A percentile compares a stretch with the other conserved stretches of the same genome.
Evolutionary conservation across 169 alveolate genomes (phyloP).

Genomic region (Perkinsus olseni): DNA sequence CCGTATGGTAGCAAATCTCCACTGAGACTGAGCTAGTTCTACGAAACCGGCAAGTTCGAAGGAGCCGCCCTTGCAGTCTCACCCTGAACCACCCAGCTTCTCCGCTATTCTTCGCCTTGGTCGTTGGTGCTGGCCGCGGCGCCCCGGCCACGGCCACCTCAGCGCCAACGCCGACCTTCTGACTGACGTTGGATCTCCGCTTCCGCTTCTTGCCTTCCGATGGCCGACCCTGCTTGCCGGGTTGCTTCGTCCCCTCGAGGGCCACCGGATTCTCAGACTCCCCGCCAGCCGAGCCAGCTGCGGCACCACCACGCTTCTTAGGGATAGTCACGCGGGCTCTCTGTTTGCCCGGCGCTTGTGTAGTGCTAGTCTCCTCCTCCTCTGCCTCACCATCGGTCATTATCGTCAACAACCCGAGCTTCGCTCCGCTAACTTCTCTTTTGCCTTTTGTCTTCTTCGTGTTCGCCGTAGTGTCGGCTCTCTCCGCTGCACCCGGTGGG

Average conservation of each 20-base stretch:
- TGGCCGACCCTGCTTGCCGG: not conserved
- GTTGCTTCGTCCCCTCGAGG: too few relatives aligned
- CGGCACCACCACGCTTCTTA: not conserved
- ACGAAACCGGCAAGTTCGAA: too few relatives aligned
- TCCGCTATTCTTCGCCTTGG: not conserved
- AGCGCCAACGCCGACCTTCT: not conserved
- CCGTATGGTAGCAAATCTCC: too few relatives aligned
- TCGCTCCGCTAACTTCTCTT: not conserved
- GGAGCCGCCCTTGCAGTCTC: too few relatives aligned
- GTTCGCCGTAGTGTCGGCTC: not conserved
- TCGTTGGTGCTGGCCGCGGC: not conserved
- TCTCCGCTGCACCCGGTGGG: not conserved
- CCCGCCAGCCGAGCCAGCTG: not conserved
- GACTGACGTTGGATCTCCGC: not conserved
- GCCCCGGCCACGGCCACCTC: not conserved
- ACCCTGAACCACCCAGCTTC: not conserved
- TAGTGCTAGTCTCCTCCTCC: not conserved
- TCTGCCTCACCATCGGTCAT: too few relatives aligned
- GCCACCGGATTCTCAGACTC: too few relatives aligned
- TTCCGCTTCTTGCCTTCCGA: not conserved
- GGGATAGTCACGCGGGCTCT: not conserved
- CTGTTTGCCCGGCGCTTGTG: too few relatives aligned
- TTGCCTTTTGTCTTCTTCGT: not conserved
- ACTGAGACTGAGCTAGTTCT: too few relatives aligned
- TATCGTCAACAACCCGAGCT: too few relatives aligned